These are phyloP conservation scores for Phytophthora fragariaefolia DNA, from an alignment of 352 stramenopile species.

Conservation along the genomic window DNA sequence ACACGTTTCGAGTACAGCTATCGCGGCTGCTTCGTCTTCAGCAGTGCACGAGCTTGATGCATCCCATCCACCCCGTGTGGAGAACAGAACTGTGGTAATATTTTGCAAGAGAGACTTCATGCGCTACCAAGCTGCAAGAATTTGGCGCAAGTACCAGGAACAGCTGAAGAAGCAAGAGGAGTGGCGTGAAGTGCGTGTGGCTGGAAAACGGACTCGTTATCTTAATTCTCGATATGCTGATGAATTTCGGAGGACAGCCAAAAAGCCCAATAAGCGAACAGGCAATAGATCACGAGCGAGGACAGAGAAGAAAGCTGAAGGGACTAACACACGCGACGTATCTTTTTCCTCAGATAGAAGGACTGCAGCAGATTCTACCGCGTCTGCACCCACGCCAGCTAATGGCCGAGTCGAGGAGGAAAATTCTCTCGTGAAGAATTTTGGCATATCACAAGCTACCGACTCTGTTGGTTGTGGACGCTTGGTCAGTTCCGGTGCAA, in stretches of 20 bases:
- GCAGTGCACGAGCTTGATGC: constrained; percentile 5
- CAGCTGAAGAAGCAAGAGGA: constrained; percentile 58
- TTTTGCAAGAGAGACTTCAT: constrained; percentile 87
- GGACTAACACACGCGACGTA: not conserved
- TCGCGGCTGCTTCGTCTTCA: not conserved
- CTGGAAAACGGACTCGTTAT: constrained; percentile 63
- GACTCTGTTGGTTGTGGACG: not conserved
- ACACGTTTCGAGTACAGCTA: constrained; percentile 3
- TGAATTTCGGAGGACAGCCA: constrained; percentile 33
- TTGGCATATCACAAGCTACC: not conserved
- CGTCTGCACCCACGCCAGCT: not conserved
- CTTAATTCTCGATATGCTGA: constrained; percentile 49
- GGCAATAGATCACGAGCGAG: constrained; percentile 18
- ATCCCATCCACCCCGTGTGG: constrained; percentile 5
- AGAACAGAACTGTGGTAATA: constrained; percentile 74
- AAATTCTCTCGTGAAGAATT: not conserved
- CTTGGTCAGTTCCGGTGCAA: not conserved
- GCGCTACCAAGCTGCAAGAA: constrained; percentile 68
- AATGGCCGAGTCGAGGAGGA: not conserved
- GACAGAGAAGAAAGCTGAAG: not conserved
- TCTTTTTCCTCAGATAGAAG: constrained; percentile 1
- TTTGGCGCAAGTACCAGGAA: constrained; percentile 82
- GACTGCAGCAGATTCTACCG: not conserved
- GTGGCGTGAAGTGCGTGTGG: constrained; percentile 50
- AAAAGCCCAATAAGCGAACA: constrained; percentile 25